phyloP scores from a whole-genome alignment of 2,329 filamentous ascomycete species.

The Verticillium longisporum region DNA sequence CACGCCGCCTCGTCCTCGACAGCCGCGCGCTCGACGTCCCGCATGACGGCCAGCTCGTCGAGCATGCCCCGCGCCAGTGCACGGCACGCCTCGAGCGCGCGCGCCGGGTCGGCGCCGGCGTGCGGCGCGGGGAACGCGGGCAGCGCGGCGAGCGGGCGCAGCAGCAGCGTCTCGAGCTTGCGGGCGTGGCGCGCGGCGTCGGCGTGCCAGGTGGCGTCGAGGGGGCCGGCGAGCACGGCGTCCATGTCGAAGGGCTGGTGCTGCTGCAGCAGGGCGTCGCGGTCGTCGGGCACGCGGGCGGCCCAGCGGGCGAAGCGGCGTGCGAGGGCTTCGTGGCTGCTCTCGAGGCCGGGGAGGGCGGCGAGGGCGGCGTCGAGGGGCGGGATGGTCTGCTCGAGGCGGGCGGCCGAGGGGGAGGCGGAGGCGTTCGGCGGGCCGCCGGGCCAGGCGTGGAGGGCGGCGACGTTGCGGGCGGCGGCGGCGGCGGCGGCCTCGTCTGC shows the following conservation, averaged over 20 bases:
- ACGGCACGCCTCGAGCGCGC: conserved; percentile 40
- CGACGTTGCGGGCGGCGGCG: conserved; percentile 42
- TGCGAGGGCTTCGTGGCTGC: conserved; percentile 48
- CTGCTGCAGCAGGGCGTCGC: conserved; percentile 38
- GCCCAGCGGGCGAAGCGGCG: conserved; percentile 54
- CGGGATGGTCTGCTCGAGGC: conserved; percentile 50
- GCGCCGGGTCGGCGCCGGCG: conserved; percentile 31
- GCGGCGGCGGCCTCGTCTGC: conserved; percentile 31
- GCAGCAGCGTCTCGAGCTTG: conserved; percentile 46
- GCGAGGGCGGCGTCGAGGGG: conserved; percentile 48
- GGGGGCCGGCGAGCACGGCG: conserved; percentile 43
- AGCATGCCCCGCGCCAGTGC: conserved; percentile 52
- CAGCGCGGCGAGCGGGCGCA: conserved; percentile 38
- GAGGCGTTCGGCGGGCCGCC: no score
- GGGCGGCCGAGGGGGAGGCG: no score
- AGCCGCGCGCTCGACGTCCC: conserved; percentile 51
- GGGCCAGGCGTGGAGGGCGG: conserved; percentile 46
- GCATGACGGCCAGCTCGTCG: conserved; percentile 56
- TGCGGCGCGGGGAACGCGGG: conserved; percentile 19
- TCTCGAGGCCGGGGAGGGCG: conserved; percentile 51
- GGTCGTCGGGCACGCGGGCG: conserved; percentile 20
- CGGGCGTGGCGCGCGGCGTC: conserved; percentile 46
- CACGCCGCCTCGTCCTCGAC: conserved; percentile 50
- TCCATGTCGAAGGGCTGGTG: conserved; percentile 23
- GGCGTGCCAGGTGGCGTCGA: conserved; percentile 52